Conservation (phyloP, 306 rosid genomes). For the Fagus sylvatica region DNA sequence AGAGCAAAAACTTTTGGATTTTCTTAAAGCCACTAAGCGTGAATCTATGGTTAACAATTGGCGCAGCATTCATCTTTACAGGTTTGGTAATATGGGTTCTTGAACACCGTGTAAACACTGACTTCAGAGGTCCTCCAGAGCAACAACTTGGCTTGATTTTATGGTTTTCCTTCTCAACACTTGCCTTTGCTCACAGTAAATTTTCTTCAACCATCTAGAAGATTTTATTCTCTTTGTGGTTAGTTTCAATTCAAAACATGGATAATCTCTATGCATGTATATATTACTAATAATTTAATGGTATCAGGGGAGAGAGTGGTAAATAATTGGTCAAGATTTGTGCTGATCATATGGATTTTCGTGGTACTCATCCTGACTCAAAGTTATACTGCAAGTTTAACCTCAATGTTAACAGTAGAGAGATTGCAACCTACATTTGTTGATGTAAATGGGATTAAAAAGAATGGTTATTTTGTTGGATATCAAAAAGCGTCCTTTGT, state of each 20-base stretch:
- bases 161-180: constrained; percentile 43
- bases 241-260: background rate
- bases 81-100: constrained; percentile 34
- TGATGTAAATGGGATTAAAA: constrained; percentile 24
- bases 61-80: constrained; percentile 24
- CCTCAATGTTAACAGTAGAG: constrained; percentile 42
- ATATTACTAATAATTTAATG: background rate
- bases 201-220: background rate
- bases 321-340: constrained; percentile 36
- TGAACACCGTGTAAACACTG: constrained; percentile 31
- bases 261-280: accelerated
- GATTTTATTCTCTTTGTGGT: background rate
- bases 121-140: constrained; percentile 19
- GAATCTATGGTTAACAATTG: constrained; percentile 43
- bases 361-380: constrained; percentile 43
- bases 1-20: constrained; percentile 34
- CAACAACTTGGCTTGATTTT: constrained; percentile 32
- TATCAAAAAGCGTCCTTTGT: constrained; percentile 23
- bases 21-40: constrained; percentile 44
- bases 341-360: constrained; percentile 44
- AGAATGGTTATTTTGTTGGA: constrained; percentile 27
- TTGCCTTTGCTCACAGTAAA: constrained; percentile 42
- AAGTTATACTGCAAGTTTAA: constrained; percentile 48
- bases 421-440: constrained; percentile 32
- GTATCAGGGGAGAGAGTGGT: constrained; percentile 27